Base-by-base conservation (phyloP, 495 filamentous ascomycete species). In the Margaritispora aquatica region DNA sequence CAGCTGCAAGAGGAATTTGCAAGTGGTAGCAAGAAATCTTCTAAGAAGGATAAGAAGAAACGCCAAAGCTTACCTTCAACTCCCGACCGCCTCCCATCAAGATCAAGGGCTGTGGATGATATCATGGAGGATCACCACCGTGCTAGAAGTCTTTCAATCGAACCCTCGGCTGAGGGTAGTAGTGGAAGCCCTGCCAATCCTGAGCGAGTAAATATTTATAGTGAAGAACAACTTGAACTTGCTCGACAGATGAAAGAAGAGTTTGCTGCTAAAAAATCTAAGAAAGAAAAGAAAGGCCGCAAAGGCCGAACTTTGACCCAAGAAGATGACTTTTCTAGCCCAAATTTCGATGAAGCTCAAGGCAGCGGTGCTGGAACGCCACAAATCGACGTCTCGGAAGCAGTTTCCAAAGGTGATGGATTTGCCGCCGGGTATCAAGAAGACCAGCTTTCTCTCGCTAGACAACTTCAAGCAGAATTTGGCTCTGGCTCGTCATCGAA, bases 31-130 rank as follows among this genome's bases (percentile, higher is more conserved):
- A 74, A 75, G 53, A 61, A 70, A 23, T 70, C n/a, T n/a, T n/a
- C 77, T 49, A 76, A 73, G 61, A 73, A 63, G 52, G 78, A 76
- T 52, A 73, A 73, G 63, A 73, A 74, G 23, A 75, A 48, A 59
- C 63, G 49, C 23, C 51, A 55, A 60, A 36, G 50, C 38, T 38
- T 65, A 38, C 59, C 65, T 54, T 41, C 55, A 10, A 59, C 54
- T 21, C 67, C 71, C 41, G 68, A 70, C 10, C 66, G 61, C 2
- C 71, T 73, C 21, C 54, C 57, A 31, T 71, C 69, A 7, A 63
- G 57, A 66, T 68, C 54, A 64, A 68, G 66, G 66, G 65, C 38
- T 41, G 31, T 61, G 20, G 60, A 62, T 47, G 64, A 69, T 19
- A 5, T 38, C 15, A 4, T 51, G 2, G 62, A 60, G 13, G 26